Conservation (phyloP, 2,329 filamentous ascomycete species). For the Neonectria coccinea region DNA sequence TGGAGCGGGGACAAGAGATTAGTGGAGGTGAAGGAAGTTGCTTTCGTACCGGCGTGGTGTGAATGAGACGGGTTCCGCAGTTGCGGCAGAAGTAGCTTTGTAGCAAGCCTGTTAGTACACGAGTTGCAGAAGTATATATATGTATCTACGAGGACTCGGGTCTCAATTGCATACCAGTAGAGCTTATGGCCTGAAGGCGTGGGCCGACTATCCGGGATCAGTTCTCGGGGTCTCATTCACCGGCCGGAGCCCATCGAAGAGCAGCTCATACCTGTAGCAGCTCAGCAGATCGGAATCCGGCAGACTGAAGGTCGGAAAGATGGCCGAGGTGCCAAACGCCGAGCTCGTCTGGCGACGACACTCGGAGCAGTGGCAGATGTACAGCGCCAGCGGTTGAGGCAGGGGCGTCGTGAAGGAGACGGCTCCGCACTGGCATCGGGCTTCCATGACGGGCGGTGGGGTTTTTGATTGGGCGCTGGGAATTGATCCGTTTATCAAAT, state of each 20-base stretch:
- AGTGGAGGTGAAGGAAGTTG: neutral
- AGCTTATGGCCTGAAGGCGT: constrained; percentile 68
- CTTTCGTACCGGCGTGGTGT: constrained; percentile 65
- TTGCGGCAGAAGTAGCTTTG: constrained; percentile 72
- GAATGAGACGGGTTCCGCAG: constrained; percentile 75
- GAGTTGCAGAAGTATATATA: too few species aligned
- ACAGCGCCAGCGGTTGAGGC: constrained; percentile 70
- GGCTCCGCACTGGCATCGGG: constrained; percentile 72
- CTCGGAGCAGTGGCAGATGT: constrained; percentile 77
- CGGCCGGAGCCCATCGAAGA: neutral
- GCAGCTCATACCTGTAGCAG: constrained; percentile 60
- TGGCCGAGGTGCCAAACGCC: constrained; percentile 76
- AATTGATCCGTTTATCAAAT: neutral
- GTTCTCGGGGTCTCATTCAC: neutral
- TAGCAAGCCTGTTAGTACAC: constrained; percentile 14
- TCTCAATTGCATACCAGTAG: constrained; percentile 61
- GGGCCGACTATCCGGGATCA: constrained; percentile 58
- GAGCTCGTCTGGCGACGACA: constrained; percentile 75
- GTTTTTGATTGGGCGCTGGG: neutral
- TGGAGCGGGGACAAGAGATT: neutral
- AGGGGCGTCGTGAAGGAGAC: constrained; percentile 72
- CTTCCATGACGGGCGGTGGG: constrained; percentile 62
- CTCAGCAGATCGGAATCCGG: constrained; percentile 62
- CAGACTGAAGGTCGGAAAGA: constrained; percentile 74
- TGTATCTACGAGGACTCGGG: neutral